phyloP scores from a whole-genome alignment of 768 basidiomycete species.

The Mycena crocata region DNA sequence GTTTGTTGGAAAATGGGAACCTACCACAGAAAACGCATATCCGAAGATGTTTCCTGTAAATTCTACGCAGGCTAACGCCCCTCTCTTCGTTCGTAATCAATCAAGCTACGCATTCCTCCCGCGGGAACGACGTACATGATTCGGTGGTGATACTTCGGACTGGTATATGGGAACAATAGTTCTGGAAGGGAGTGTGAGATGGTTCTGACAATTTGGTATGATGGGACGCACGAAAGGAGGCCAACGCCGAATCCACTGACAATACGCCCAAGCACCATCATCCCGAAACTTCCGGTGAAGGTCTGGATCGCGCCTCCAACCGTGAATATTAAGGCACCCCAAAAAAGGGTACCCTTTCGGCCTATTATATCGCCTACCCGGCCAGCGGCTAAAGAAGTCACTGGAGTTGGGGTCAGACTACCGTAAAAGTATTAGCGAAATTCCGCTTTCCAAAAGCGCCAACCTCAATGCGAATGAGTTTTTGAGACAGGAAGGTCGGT shows the following conservation, averaged over 20 bases:
- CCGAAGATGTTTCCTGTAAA: constrained; percentile 94
- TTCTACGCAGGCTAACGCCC: constrained; percentile 92
- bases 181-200: constrained; percentile 50
- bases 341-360: constrained; percentile 85
- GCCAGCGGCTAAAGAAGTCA: constrained; percentile 73
- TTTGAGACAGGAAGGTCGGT: constrained; percentile 60
- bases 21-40: constrained; percentile 88
- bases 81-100: constrained; percentile 65
- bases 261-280: constrained; percentile 86
- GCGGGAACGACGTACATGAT: constrained; percentile 74
- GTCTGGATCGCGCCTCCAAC: constrained; percentile 89
- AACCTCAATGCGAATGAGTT: neutral
- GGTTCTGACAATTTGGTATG: neutral
- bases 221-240: constrained; percentile 79
- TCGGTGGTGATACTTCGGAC: constrained; percentile 93
- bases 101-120: too few species aligned
- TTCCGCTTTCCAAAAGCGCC: constrained; percentile 7
- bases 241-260: constrained; percentile 92
- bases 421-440: neutral
- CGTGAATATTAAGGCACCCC: constrained; percentile 87
- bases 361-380: constrained; percentile 89
- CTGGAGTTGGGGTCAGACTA: neutral
- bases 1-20: constrained; percentile 40
- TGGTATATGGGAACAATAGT: constrained; percentile 96
- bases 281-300: constrained; percentile 78